Base-by-base conservation (phyloP, 2,329 filamentous ascomycete genomes). In the Madurella mycetomatis region DNA sequence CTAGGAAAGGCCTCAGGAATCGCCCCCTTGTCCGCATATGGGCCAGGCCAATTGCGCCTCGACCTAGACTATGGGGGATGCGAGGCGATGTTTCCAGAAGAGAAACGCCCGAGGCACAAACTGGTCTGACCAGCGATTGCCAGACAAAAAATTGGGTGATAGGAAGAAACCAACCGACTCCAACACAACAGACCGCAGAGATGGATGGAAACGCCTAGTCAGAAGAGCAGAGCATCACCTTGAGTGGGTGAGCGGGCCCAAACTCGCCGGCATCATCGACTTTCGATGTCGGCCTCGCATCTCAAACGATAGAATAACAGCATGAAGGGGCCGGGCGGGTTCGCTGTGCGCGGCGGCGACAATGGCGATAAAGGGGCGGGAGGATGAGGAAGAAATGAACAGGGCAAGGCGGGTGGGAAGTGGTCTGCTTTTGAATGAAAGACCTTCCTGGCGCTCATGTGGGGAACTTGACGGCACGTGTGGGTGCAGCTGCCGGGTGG, bases 351-450 rank as follows among this genome's bases (percentile, higher is more conserved):
- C 25, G 25, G 25, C 34, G 32, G 49, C 17, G 51, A 18, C 30
- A 42, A 18, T 25, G 31, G 40, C 18, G 17, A 47, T 3, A 30
- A 45, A 42, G 49, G 49, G 19, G 4, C 41, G 40, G 42, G 44
- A 53, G 55, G 56, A 34, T 56, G 51, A 57, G 51, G 53, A 53
- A 57, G 53, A 60, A 52, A 51, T 40, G 52, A 34, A 15, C 46
- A 47, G 45, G 43, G 32, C 41, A 18, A 12, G 41, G 47, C 16
- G 49, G 52, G 58, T 51, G 60, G 62, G 61, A 62, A 51, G 52
- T 46, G 51, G 17, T 46, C 49, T 59, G 54, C 45, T 63, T 64
- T 64, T 64, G 57, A 62, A 62, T 51, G 42, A 56, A 58, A 49
- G 37, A 42, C 41, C 40, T 53, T n/a, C 47, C 18, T 48, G 40